Evolutionary conservation across 257 asterid genomes (phyloP), one percentile per base, ranked within the genome.

Genomic region (Ajuga chamaepitys): DNA sequence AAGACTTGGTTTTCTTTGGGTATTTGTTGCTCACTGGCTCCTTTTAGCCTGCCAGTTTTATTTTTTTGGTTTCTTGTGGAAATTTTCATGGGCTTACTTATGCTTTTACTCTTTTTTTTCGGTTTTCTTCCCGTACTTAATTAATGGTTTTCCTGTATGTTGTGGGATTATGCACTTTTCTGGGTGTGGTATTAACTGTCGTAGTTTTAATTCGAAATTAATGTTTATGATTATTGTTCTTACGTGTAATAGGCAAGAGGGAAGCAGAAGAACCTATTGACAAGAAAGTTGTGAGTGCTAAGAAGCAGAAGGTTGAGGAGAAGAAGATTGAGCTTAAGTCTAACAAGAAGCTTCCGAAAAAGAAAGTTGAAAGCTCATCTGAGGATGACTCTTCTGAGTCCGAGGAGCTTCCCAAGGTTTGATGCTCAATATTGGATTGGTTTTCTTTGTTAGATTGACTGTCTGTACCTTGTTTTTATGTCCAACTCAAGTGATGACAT

Each of bases 351-450:
- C 69, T 53, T 2, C 58, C 30, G 2, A 77, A 68, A 22, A 77
- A 78, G 79, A 80, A 80, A 60, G 85, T 67, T 9, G 91, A 85
- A 21, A 59, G 76, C 67, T 82, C 96, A 5, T 82, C 88, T 3
- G 85, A 78, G 0, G 95, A 84, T 0, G 74, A 74, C 44, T 51
- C 78, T 13, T 72, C 75, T 0, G 86, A 78, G 3, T 71, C 74
- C 38, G 86, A 77, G 59, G 18, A 70, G 1, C 65, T 62, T 50
- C 71, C 77, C 18, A 77, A 80, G 85, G 85, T 80, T 3, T 41
- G 14, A 10, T 53, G 34, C 12, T 55, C n/a, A 24, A 3, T 20
- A 21, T 11, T 18, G 12, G 20, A 18, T 38, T 22, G 1, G 4
- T 16, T 26, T 14, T 61, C 9, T 4, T 3, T 9, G 11, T 52